Percentiles rank a stretch among this genome's conserved stretches.
Conservation (phyloP, 2,329 filamentous ascomycete genomes). For the Aureobasidium sp. region DNA sequence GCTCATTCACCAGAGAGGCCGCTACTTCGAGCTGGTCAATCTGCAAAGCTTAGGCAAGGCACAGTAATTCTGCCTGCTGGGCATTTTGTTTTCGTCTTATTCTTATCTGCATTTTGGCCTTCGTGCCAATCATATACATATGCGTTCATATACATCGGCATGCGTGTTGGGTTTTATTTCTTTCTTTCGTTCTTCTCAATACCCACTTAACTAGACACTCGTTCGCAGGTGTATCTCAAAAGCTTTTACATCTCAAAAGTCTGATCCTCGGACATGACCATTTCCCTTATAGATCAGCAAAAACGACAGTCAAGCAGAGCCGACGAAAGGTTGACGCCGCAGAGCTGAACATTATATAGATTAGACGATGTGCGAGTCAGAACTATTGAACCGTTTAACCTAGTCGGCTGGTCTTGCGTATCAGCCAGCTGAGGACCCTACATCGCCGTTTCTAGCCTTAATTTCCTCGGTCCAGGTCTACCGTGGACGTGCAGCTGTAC, state of each 20-base stretch:
- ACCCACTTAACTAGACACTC: no score
- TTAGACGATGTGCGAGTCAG: not conserved
- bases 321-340: not conserved
- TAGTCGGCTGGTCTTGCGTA: not conserved
- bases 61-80: not conserved
- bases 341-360: not conserved
- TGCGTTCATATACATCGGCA: no score
- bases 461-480: not conserved
- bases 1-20: slow-evolving; percentile 33
- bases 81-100: not conserved
- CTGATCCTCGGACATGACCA: no score
- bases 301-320: no score
- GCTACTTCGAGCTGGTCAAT: slow-evolving; percentile 37
- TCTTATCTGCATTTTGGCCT: not conserved
- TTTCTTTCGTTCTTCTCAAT: no score
- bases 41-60: slow-evolving; percentile 31
- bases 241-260: no score
- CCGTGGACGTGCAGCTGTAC: no score
- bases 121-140: not conserved
- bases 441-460: not conserved
- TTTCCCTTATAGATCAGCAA: no score
- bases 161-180: no score
- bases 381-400: not conserved
- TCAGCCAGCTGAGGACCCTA: not conserved
- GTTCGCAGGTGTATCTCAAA: no score